Conservation (phyloP, 2,329 filamentous ascomycete species). For the Canariomyces notabilis region DNA sequence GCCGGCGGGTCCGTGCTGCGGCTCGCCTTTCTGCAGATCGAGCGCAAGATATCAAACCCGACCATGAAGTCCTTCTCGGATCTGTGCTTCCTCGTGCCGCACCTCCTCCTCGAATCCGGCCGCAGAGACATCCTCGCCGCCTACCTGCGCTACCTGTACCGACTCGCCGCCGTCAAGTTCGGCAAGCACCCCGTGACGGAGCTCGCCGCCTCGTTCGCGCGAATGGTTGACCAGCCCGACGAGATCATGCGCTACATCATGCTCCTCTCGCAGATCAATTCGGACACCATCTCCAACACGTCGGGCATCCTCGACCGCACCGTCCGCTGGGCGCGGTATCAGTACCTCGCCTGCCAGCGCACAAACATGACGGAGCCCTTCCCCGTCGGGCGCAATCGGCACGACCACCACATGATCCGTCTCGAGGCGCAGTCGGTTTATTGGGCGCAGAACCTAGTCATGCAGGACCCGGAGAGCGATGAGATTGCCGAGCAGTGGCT, state of each 20-base stretch:
- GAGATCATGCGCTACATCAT: conserved; percentile 24
- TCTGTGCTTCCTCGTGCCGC: conserved; percentile 23
- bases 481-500: conserved; percentile 20
- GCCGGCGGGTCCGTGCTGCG: conserved; percentile 22
- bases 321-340: conserved; percentile 20
- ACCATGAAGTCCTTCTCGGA: conserved; percentile 25
- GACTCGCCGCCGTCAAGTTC: conserved; percentile 19
- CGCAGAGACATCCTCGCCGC: conserved; percentile 21
- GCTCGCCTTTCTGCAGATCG: conserved; percentile 24
- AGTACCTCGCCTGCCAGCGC: conserved; percentile 23
- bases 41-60: conserved; percentile 19
- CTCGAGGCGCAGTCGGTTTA: conserved; percentile 23
- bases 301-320: conserved; percentile 19
- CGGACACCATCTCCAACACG: conserved; percentile 20
- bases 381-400: neutral
- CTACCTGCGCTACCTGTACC: conserved; percentile 21
- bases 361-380: conserved; percentile 1
- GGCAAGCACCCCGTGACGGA: conserved; percentile 23
- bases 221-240: conserved; percentile 17
- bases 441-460: conserved; percentile 24
- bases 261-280: conserved; percentile 20
- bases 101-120: conserved; percentile 22
- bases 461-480: conserved; percentile 18
- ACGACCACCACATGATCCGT: conserved; percentile 22
- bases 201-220: conserved; percentile 18